Evolutionary conservation across 129 eudicot genomes (phyloP).

Genomic region (Arctium lappa): DNA sequence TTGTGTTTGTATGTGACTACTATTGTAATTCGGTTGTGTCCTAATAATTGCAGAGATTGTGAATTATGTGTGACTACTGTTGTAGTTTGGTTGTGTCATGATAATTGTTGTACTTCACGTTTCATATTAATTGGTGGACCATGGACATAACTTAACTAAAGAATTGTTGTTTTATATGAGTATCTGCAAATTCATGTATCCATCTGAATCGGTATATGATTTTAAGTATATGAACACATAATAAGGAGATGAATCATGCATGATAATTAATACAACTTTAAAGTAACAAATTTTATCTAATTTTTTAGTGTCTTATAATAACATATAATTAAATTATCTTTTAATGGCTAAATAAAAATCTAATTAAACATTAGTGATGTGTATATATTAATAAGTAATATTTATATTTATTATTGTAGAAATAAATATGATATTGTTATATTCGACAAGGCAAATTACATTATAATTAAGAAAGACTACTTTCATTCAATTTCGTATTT

Average conservation of each 20-base stretch:
- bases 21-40: neutral
- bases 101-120: neutral
- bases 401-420: neutral
- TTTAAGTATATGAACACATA: neutral
- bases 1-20: neutral
- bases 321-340: too few species aligned
- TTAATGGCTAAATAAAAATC: too few species aligned
- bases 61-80: neutral
- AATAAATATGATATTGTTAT: too few species aligned
- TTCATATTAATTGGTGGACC: neutral
- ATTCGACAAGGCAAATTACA: neutral
- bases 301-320: too few species aligned
- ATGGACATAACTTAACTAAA: neutral
- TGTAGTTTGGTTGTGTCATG: neutral
- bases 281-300: neutral
- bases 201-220: neutral
- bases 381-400: neutral
- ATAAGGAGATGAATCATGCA: neutral
- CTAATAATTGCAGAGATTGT: neutral
- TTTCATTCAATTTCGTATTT: too few species aligned
- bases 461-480: neutral
- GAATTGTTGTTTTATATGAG: neutral
- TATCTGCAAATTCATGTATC: neutral
- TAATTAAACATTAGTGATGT: too few species aligned
- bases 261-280: neutral